Evolutionary conservation across 768 basidiomycete species (phyloP).

Genomic region (Peribolospora baueri): DNA sequence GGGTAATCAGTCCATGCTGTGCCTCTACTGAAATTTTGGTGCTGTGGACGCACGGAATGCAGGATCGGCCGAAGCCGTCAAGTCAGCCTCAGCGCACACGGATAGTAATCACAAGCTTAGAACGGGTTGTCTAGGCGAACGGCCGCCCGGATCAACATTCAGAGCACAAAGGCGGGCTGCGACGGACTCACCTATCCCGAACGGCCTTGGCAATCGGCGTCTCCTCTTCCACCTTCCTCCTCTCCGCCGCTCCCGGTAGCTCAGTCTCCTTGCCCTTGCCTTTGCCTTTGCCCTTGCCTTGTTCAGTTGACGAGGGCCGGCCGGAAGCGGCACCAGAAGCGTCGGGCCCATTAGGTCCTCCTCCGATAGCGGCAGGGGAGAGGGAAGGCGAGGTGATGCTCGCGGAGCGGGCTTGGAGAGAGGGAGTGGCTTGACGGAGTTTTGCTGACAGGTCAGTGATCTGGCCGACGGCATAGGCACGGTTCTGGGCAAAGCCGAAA

Average conservation of each 20-base stretch:
- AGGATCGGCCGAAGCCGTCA: not conserved
- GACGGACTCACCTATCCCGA: conserved; percentile 45
- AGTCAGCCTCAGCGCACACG: not conserved
- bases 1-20: conserved; percentile 78
- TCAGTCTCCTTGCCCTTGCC: conserved; percentile 22
- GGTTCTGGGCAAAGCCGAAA: conserved; percentile 34
- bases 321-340: not conserved
- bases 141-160: not conserved
- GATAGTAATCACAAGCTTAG: not conserved
- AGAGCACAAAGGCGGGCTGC: not conserved
- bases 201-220: conserved; percentile 70
- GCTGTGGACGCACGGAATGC: conserved; percentile 22
- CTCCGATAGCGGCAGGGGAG: conserved; percentile 17
- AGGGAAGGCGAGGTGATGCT: conserved; percentile 31
- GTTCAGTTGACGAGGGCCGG: conserved; percentile 2
- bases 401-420: conserved; percentile 9
- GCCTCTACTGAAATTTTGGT: conserved; percentile 72
- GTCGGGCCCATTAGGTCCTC: conserved; percentile 28
- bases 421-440: conserved; percentile 22
- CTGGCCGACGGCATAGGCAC: conserved; percentile 79
- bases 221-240: conserved; percentile 60
- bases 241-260: conserved; percentile 11
- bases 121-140: not conserved
- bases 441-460: conserved; percentile 76
- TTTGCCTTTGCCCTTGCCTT: conserved; percentile 19